Conservation (phyloP, 1,284 basidiomycete genomes). For the Coniferiporia sulphurascens region DNA sequence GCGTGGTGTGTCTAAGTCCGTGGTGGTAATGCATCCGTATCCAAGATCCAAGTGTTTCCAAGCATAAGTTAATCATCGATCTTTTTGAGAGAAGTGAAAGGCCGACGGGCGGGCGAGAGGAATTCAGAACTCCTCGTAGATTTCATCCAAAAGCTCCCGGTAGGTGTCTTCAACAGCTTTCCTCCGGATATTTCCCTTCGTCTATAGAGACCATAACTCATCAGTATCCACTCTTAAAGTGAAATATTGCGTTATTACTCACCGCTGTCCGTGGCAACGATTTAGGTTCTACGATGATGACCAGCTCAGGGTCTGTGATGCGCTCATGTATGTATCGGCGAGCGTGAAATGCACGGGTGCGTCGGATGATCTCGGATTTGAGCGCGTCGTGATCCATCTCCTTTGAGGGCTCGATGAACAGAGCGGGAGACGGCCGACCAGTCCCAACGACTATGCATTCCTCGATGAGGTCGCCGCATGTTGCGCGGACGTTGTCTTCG, state of each 20-base stretch:
- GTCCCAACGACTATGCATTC: conserved; percentile 64
- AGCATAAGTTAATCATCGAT: background rate
- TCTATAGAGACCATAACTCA: conserved; percentile 22
- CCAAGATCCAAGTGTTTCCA: conserved; percentile 6
- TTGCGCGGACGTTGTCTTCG: conserved; percentile 59
- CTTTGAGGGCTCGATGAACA: conserved; percentile 57
- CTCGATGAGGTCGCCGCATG: conserved; percentile 49
- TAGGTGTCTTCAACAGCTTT: conserved; percentile 57
- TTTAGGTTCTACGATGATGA: conserved; percentile 50
- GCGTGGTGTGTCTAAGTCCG: background rate
- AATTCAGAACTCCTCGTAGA: conserved; percentile 32
- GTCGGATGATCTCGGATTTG: conserved; percentile 60
- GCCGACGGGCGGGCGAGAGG: background rate
- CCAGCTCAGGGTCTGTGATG: conserved; percentile 47
- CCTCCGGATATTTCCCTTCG: conserved; percentile 67
- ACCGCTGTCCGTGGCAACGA: conserved; percentile 54
- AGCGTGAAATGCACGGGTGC: conserved; percentile 57
- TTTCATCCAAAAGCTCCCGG: conserved; percentile 45
- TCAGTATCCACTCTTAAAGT: background rate
- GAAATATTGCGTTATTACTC: background rate
- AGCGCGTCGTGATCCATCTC: conserved; percentile 47
- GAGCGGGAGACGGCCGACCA: conserved; percentile 58
- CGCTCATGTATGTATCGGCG: conserved; percentile 66
- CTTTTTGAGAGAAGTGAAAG: background rate
- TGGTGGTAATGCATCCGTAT: background rate